Base-by-base conservation (phyloP, 371 early-diverging fungal species). In the Lichtheimia ornata region DNA sequence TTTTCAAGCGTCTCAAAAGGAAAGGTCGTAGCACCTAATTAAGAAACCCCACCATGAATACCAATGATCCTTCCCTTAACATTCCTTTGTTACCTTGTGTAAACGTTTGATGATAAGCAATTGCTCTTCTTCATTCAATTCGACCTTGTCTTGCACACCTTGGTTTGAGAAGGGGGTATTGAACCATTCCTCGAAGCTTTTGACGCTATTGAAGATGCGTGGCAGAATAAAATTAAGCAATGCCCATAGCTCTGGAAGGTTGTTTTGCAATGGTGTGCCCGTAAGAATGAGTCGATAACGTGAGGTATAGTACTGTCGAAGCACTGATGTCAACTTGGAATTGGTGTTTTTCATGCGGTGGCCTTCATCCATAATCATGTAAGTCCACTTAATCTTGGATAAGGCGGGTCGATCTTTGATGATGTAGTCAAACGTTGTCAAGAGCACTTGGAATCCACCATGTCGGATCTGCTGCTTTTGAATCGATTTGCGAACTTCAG, bases 361-460 rank as follows among this genome's bases (percentile, higher is more conserved):
- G 28, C 99, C 99, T 79, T 99, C 99, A 73, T 99, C 99, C 65
- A 99, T 93, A 64, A 99, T 95, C 78, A 94, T 88, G 72, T 98
- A 91, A 22, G 93, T 79, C 96, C 97, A 99, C 67, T 94, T 91
- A 69, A 96, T 85, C 70, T 92, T 91, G 62, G 84, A 79, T 27
- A 99, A 78, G 13, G 90, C 83, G 2, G 88, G 89, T 61, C 89
- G 84, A 66, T 98, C 99, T 70, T 91, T 91, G 81, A 98, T 97
- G 54, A 97, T 91, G 77, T 95, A 98, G 74, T 99, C 98, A 81
- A 94, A 99, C 1, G 99, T 99, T 15, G 99, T 99, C 58, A 99
- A 76, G 25, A 98, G 77, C 9, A 99, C 99, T 70, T 97, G 92
- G 84, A 94, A 98, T 61, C 91, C 87, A 50, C 88, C 82, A 55